Percentiles rank a stretch among this genome's conserved stretches.
phyloP scores from a whole-genome alignment of 2,329 filamentous ascomycete genomes.

The Cladosporium cucumerinum region DNA sequence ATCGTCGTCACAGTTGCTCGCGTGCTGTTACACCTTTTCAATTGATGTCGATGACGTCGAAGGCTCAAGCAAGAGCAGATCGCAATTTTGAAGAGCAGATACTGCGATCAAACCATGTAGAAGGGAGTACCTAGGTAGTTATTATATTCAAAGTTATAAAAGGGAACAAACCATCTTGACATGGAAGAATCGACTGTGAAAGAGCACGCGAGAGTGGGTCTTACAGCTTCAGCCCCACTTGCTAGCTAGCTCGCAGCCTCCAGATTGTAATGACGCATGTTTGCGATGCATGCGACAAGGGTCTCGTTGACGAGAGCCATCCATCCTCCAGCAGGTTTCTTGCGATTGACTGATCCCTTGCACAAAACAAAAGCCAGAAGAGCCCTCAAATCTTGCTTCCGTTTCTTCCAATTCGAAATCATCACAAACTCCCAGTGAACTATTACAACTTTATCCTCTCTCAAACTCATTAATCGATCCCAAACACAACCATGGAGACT shows the following conservation, averaged over 20 bases:
- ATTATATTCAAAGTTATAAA: not conserved
- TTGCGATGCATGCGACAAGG: not conserved
- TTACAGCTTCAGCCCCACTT: not conserved
- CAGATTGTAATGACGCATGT: slow-evolving; percentile 3
- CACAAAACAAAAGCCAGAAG: not conserved
- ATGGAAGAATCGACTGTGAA: not conserved
- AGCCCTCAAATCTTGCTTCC: not conserved
- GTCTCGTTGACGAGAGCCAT: not conserved
- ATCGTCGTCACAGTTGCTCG: slow-evolving; percentile 1
- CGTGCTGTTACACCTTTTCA: not conserved
- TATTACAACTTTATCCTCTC: not conserved
- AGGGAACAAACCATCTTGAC: not conserved
- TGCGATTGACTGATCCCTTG: not conserved
- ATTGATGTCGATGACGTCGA: not conserved
- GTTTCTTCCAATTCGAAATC: not conserved
- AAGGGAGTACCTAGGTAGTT: not conserved
- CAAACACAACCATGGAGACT: slow-evolving; percentile 55
- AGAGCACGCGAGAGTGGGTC: slow-evolving; percentile 1
- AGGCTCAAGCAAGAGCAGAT: not conserved
- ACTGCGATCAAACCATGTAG: not conserved
- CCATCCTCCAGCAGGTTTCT: not conserved
- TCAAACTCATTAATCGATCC: not conserved
- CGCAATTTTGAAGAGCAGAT: not conserved
- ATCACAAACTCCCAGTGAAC: not conserved
- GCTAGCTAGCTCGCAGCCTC: not conserved